Evolutionary conservation across 108 stramenopile genomes (phyloP).

Genomic region (Fragilaria radians): DNA sequence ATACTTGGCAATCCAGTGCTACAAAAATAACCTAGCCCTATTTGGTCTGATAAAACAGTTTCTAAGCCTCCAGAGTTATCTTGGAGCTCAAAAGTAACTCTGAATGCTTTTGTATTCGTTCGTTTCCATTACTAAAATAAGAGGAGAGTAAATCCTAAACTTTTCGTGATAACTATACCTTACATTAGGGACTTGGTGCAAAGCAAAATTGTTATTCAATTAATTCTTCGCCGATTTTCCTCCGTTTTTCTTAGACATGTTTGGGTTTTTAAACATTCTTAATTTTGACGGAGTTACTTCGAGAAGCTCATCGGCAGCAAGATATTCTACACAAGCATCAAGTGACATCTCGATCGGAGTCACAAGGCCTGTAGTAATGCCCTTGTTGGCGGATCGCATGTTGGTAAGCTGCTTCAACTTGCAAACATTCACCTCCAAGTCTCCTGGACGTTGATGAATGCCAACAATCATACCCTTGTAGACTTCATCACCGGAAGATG

Average conservation of each 20-base stretch:
- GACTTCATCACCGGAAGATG: slow-evolving; percentile 67
- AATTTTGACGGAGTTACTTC: slow-evolving; percentile 90
- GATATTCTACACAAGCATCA: slow-evolving; percentile 96
- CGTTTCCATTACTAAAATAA: too few species aligned
- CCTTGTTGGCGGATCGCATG: slow-evolving; percentile 96
- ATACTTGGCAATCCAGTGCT: too few species aligned
- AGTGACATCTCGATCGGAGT: slow-evolving; percentile 90
- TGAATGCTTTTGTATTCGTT: too few species aligned
- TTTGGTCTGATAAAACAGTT: too few species aligned
- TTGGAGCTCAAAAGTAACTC: too few species aligned
- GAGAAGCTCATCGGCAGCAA: slow-evolving; percentile 92
- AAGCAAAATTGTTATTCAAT: too few species aligned
- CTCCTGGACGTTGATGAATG: slow-evolving; percentile 96
- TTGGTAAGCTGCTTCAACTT: slow-evolving; percentile 96
- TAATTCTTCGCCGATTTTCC: too few species aligned
- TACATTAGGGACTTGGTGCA: too few species aligned
- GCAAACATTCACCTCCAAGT: slow-evolving; percentile 96
- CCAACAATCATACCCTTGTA: slow-evolving; percentile 98
- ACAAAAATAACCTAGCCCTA: too few species aligned
- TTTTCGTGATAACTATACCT: too few species aligned
- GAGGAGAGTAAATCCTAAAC: too few species aligned
- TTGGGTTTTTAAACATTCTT: slow-evolving; percentile 92
- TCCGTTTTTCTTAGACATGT: slow-evolving; percentile 49
- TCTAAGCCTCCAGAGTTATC: too few species aligned
- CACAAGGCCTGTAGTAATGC: slow-evolving; percentile 83